Conservation (phyloP, 2,329 filamentous ascomycete species). For the Neobulgaria alba region DNA sequence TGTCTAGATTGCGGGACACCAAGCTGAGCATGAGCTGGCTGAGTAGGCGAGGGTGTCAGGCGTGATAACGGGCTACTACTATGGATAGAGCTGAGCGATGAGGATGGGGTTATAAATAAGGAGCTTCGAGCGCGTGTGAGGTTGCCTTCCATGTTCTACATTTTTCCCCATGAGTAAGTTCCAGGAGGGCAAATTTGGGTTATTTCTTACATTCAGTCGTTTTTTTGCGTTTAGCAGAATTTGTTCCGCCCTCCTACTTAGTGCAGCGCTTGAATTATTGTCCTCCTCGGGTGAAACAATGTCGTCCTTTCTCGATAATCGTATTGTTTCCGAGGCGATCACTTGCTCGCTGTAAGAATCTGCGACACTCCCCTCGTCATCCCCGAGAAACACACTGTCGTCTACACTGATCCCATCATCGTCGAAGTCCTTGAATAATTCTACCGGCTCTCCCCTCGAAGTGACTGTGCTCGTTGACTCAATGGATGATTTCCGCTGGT, state of each 20-base stretch:
- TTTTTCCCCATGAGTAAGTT: too few relatives aligned
- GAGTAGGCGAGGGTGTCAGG: slow-evolving; percentile 26
- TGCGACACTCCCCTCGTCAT: slow-evolving; percentile 57
- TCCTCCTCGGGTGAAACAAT: slow-evolving; percentile 43
- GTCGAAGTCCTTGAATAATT: slow-evolving; percentile 52
- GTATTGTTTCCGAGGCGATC: slow-evolving; percentile 22
- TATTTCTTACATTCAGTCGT: slow-evolving; percentile 68
- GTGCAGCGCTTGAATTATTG: slow-evolving; percentile 60
- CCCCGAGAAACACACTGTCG: slow-evolving; percentile 58
- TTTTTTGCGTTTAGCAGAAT: slow-evolving; percentile 91
- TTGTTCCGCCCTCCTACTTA: slow-evolving; percentile 77
- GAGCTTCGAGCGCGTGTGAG: slow-evolving; percentile 68
- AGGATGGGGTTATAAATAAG: slow-evolving; percentile 43
- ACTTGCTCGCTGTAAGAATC: slow-evolving; percentile 28
- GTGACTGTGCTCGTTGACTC: slow-evolving; percentile 55
- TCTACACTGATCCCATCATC: slow-evolving; percentile 54
- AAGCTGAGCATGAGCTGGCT: slow-evolving; percentile 12
- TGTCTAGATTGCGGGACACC: slow-evolving; percentile 20
- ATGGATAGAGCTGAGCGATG: slow-evolving; percentile 38
- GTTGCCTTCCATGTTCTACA: slow-evolving; percentile 87
- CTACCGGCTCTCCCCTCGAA: slow-evolving; percentile 37
- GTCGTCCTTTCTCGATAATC: slow-evolving; percentile 17
- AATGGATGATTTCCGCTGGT: slow-evolving; percentile 45
- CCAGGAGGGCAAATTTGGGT: too few relatives aligned
- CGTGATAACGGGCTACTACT: slow-evolving; percentile 31